phyloP scores from a whole-genome alignment of 169 alveolate species.

The Theileria parva region DNA sequence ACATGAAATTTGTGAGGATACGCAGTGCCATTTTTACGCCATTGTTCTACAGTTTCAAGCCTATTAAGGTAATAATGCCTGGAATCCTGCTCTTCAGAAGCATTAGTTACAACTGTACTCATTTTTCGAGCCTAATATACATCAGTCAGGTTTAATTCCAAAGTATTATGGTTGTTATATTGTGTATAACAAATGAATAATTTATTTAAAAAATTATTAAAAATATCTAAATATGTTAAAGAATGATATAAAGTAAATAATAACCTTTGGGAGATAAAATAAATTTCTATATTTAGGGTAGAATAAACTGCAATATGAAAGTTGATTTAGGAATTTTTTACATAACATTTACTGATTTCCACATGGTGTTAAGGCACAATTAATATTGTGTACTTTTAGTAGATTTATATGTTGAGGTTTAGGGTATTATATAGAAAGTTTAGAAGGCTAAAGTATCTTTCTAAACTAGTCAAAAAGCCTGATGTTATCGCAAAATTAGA shows the following conservation, averaged over 20 bases:
- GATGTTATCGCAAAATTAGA: conserved; percentile 46
- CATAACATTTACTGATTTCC: conserved; percentile 21
- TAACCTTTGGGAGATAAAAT: background rate
- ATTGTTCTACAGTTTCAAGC: conserved; percentile 64
- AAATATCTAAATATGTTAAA: no score
- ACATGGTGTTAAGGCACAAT: background rate
- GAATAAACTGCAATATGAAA: background rate
- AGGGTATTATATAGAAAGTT: conserved; percentile 20
- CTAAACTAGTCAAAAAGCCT: conserved; percentile 35
- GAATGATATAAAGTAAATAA: no score
- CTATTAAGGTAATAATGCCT: conserved; percentile 70
- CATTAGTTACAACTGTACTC: conserved; percentile 39
- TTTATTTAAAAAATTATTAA: no score
- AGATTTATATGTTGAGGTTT: background rate
- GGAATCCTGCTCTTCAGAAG: conserved; percentile 73
- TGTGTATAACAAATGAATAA: background rate
- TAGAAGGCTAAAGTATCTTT: conserved; percentile 19
- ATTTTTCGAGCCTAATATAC: background rate
- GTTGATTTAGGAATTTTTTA: background rate
- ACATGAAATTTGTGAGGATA: conserved; percentile 79
- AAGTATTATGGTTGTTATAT: background rate
- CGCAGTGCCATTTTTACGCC: conserved; percentile 66
- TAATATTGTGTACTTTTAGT: background rate
- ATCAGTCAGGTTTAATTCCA: background rate
- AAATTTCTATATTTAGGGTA: background rate